Conservation (phyloP, 2,329 filamentous ascomycete species). For the Colletotrichum sp. region DNA sequence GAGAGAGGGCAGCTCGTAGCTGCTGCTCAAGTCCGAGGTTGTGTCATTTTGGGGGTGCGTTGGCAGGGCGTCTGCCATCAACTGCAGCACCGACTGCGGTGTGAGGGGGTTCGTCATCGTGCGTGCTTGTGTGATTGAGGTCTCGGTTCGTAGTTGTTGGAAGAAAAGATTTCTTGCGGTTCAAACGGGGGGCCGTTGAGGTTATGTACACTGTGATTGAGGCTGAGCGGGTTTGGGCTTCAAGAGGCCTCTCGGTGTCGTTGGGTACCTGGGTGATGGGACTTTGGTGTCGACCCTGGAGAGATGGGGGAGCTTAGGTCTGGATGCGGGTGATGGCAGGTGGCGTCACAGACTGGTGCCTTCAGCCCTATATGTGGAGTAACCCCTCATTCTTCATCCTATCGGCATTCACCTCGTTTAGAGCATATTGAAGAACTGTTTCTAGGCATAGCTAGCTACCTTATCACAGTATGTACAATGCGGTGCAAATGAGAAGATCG, state of each 20-base stretch:
- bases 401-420: background rate
- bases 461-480: background rate
- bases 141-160: background rate
- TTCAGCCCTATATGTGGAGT: constrained; percentile 26
- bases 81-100: constrained; percentile 52
- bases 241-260: background rate
- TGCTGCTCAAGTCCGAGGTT: constrained; percentile 68
- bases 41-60: constrained; percentile 57
- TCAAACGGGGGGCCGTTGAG: background rate
- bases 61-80: constrained; percentile 66
- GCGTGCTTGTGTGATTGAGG: background rate
- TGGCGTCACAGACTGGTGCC: constrained; percentile 20
- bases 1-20: constrained; percentile 84
- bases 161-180: background rate
- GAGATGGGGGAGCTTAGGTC: background rate
- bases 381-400: background rate
- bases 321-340: background rate
- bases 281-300: background rate
- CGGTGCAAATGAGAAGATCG: background rate
- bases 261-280: background rate
- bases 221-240: background rate
- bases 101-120: constrained; percentile 40
- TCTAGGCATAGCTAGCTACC: rapidly evolving
- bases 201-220: background rate
- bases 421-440: background rate